Evolutionary conservation across 352 stramenopile species (phyloP).

Genomic region (Globisporangium canariense): DNA sequence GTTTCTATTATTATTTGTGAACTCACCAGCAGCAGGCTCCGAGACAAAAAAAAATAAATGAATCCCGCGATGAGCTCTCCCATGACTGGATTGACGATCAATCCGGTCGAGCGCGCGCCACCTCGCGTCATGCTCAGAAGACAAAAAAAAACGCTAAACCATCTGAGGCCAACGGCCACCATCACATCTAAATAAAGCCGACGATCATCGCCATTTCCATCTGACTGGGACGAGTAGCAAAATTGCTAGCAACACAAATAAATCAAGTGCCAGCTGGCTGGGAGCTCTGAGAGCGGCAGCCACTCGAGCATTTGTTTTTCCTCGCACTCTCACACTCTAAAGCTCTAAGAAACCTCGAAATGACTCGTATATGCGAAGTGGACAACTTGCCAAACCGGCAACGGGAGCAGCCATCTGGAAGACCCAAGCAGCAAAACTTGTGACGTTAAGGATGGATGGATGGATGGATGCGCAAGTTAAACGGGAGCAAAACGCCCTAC

Average conservation of each 20-base stretch:
- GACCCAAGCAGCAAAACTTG: slow-evolving; percentile 2
- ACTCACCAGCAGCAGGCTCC: not conserved
- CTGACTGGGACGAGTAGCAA: not conserved
- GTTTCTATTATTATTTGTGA: not conserved
- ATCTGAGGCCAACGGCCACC: not conserved
- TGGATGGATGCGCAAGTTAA: not conserved
- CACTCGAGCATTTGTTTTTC: too few relatives aligned
- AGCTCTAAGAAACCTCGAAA: not conserved
- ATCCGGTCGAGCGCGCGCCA: not conserved
- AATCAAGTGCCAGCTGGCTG: slow-evolving; percentile 4
- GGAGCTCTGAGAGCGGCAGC: not conserved
- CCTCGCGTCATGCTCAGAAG: not conserved
- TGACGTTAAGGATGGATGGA: not conserved
- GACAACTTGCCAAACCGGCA: not conserved
- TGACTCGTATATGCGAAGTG: slow-evolving; percentile 6
- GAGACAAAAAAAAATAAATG: not conserved
- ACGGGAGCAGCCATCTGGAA: not conserved
- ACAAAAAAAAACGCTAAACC: not conserved
- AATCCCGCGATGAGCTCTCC: not conserved
- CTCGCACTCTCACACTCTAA: too few relatives aligned
- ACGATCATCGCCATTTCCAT: not conserved
- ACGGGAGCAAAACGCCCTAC: too few relatives aligned
- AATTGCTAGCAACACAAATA: not conserved
- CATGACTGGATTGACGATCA: not conserved
- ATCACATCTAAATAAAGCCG: slow-evolving; percentile 3